Percentiles rank a stretch among this genome's conserved stretches.
Conservation (phyloP, 805 yeast genomes). For the Komagataella phaffii region DNA sequence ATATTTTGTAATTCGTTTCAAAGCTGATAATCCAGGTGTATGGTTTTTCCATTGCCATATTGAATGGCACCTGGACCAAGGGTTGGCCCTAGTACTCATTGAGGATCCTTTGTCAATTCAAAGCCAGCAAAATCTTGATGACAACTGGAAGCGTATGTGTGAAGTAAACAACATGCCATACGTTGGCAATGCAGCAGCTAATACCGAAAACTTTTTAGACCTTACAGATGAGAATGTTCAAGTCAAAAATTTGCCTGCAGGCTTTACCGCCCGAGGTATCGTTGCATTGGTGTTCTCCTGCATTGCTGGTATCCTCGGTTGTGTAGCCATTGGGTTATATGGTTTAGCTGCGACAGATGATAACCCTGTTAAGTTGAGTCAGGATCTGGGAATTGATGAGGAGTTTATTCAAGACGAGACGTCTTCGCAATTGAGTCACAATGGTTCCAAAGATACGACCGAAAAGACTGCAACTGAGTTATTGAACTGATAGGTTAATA, state of each 20-base stretch:
- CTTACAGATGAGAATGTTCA: conserved; percentile 69
- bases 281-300: conserved; percentile 89
- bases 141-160: conserved; percentile 50
- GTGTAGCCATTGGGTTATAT: conserved; percentile 62
- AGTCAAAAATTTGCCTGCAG: conserved; percentile 53
- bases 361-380: neutral
- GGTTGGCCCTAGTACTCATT: conserved; percentile 65
- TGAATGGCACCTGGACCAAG: conserved; percentile 97
- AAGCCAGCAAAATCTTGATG: conserved; percentile 45
- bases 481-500: neutral
- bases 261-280: conserved; percentile 91
- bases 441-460: neutral
- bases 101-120: conserved; percentile 76
- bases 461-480: neutral
- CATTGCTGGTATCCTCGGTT: conserved; percentile 75
- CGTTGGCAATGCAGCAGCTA: conserved; percentile 86
- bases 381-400: neutral
- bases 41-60: conserved; percentile 99
- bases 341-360: conserved; percentile 26
- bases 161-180: conserved; percentile 32
- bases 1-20: conserved; percentile 73
- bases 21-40: conserved; percentile 92
- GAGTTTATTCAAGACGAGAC: neutral
- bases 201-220: conserved; percentile 47
- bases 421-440: neutral